phyloP scores from a whole-genome alignment of 2,329 filamentous ascomycete genomes.

The Paracoccidioides lutzii region DNA sequence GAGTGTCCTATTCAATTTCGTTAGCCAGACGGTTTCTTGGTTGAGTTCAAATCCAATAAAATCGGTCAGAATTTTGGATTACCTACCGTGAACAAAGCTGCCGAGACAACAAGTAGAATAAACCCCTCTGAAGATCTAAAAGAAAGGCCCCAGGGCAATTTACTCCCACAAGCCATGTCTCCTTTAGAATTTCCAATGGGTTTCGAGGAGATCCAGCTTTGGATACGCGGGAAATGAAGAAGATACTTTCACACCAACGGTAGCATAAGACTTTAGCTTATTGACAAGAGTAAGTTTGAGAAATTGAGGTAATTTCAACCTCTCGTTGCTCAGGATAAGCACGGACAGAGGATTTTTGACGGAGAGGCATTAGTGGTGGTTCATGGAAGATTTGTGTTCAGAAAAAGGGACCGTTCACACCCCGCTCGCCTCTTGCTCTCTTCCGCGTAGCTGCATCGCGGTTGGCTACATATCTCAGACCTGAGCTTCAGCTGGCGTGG shows the following conservation, averaged over 20 bases:
- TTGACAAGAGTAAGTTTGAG: too few relatives aligned
- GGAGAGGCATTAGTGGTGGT: background rate
- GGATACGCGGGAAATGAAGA: background rate
- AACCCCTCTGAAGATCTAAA: conserved; percentile 1
- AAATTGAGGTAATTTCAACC: background rate
- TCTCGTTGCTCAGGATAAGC: background rate
- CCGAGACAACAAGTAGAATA: background rate
- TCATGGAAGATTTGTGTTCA: background rate
- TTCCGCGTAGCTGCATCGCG: background rate
- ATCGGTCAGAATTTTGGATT: background rate
- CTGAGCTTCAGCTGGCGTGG: conserved; percentile 1
- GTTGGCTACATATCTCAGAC: background rate
- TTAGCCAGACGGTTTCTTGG: background rate
- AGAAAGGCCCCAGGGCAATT: conserved; percentile 1
- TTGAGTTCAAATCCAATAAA: background rate
- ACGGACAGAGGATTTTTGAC: background rate
- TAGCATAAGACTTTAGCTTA: background rate
- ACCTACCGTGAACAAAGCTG: conserved; percentile 1
- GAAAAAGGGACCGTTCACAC: background rate
- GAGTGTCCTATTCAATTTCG: background rate
- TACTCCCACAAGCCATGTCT: background rate
- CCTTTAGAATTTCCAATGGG: background rate
- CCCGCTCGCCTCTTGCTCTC: background rate
- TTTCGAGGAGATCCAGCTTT: background rate
- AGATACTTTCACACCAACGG: too few relatives aligned